Conservation (phyloP, 345 rosid species). For the Carallia pectinifolia region DNA sequence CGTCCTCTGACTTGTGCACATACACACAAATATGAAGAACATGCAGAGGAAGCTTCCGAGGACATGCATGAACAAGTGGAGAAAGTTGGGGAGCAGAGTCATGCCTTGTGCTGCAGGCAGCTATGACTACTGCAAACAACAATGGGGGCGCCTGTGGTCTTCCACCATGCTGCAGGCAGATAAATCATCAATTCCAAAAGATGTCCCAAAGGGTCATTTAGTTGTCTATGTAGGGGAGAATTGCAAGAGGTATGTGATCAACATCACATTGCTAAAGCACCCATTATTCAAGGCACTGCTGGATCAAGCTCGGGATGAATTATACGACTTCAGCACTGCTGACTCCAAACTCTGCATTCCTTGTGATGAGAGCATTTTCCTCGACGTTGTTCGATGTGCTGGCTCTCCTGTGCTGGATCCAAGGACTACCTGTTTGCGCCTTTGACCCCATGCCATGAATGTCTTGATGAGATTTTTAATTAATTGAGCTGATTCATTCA, state of each 20-base stretch:
- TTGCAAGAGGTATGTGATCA: slow-evolving; percentile 65
- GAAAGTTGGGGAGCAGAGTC: slow-evolving; percentile 45
- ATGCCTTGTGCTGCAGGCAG: slow-evolving; percentile 35
- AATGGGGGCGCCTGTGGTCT: slow-evolving; percentile 42
- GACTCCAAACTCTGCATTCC: slow-evolving; percentile 76
- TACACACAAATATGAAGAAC: slow-evolving; percentile 15
- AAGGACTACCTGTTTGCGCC: slow-evolving; percentile 31
- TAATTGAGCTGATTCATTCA: slow-evolving; percentile 21
- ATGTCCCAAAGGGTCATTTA: slow-evolving; percentile 85
- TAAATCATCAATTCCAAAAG: slow-evolving; percentile 54
- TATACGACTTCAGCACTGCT: slow-evolving; percentile 53
- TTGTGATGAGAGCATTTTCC: slow-evolving; percentile 69
- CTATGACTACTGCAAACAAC: slow-evolving; percentile 42
- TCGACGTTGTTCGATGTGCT: slow-evolving; percentile 66
- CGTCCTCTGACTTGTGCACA: neutral
- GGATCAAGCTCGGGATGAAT: slow-evolving; percentile 69
- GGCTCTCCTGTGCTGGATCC: slow-evolving; percentile 35
- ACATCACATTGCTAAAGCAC: slow-evolving; percentile 58
- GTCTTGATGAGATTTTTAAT: too few relatives aligned
- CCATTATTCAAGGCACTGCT: slow-evolving; percentile 76
- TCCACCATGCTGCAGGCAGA: slow-evolving; percentile 37
- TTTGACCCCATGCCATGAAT: slow-evolving; percentile 12
- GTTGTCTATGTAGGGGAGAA: slow-evolving; percentile 82
- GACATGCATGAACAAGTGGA: slow-evolving; percentile 55
- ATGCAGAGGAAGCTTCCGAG: slow-evolving; percentile 46